These are phyloP conservation scores for Macroventuria anomochaeta DNA, from an alignment of 2,329 filamentous ascomycete genomes.

Conservation along the genomic window DNA sequence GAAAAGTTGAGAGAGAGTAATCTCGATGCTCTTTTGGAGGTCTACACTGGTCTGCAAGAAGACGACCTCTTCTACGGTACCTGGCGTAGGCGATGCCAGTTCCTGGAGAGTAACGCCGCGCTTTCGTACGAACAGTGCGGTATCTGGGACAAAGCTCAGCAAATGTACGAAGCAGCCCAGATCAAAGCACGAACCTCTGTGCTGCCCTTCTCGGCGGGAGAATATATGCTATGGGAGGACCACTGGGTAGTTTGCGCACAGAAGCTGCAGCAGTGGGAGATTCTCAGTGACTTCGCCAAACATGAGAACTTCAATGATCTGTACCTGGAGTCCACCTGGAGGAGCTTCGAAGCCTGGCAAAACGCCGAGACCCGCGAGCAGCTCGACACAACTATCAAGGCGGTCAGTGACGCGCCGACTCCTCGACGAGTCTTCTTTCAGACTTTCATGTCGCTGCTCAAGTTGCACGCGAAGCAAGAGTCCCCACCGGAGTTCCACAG, in stretches of 20 bases:
- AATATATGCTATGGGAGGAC: conserved; percentile 99
- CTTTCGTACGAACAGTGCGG: conserved; percentile 98
- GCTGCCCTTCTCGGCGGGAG: conserved; percentile 93
- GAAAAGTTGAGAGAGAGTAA: conserved; percentile 88
- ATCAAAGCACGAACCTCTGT: conserved; percentile 95
- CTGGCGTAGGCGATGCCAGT: conserved; percentile 93
- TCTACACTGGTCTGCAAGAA: conserved; percentile 89
- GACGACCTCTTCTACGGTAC: conserved; percentile 98
- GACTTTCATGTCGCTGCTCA: conserved; percentile 95
- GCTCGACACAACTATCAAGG: conserved; percentile 91
- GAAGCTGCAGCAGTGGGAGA: conserved; percentile 99
- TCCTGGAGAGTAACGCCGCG: conserved; percentile 95
- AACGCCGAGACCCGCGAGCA: conserved; percentile 85
- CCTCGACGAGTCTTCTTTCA: conserved; percentile 96
- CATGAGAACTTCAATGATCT: conserved; percentile 99
- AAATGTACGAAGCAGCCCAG: conserved; percentile 94
- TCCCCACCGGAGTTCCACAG: conserved; percentile 80
- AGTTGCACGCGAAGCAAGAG: conserved; percentile 90
- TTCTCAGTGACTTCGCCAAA: conserved; percentile 95
- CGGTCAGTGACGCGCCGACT: conserved; percentile 95
- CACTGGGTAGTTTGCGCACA: conserved; percentile 98
- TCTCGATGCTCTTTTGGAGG: conserved; percentile 90
- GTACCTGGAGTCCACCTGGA: conserved; percentile 92
- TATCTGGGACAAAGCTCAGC: conserved; percentile 99
- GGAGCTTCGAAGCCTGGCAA: conserved; percentile 94